Evolutionary conservation across 2,329 filamentous ascomycete species (phyloP).

Genomic region (Nemania diffusa): DNA sequence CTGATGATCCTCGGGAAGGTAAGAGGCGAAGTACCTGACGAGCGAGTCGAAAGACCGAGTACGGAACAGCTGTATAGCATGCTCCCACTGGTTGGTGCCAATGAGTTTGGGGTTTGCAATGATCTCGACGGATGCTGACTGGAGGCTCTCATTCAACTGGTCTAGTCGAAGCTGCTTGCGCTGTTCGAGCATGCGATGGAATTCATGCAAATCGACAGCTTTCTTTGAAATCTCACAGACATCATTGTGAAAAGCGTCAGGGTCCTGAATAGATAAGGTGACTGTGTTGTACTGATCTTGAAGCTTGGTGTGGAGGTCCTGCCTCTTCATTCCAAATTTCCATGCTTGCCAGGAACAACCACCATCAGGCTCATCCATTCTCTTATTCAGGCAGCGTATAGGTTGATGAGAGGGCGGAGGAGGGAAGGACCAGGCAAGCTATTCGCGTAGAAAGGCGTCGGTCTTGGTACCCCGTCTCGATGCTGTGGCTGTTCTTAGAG

Average conservation of each 20-base stretch:
- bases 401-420: conserved; percentile 24
- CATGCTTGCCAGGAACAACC: conserved; percentile 66
- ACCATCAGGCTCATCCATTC: conserved; percentile 63
- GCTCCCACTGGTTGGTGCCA: conserved; percentile 68
- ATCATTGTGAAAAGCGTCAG: conserved; percentile 70
- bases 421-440: neutral
- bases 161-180: conserved; percentile 64
- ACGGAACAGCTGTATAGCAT: conserved; percentile 68
- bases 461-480: conserved; percentile 17
- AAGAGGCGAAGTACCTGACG: conserved; percentile 68
- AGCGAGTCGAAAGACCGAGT: conserved; percentile 69
- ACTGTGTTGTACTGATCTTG: conserved; percentile 71
- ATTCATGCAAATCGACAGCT: conserved; percentile 63
- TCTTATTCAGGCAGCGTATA: conserved; percentile 38
- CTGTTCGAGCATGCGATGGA: conserved; percentile 63
- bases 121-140: conserved; percentile 69
- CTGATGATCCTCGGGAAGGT: conserved; percentile 63
- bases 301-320: conserved; percentile 66
- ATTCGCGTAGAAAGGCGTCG: conserved; percentile 30
- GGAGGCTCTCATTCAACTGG: conserved; percentile 66
- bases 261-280: conserved; percentile 65
- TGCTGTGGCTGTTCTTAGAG: conserved; percentile 2
- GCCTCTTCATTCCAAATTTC: conserved; percentile 71
- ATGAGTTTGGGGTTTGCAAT: conserved; percentile 69
- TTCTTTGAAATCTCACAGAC: conserved; percentile 67